phyloP scores from a whole-genome alignment of 495 filamentous ascomycete species.

The Penicillium verhagenii region DNA sequence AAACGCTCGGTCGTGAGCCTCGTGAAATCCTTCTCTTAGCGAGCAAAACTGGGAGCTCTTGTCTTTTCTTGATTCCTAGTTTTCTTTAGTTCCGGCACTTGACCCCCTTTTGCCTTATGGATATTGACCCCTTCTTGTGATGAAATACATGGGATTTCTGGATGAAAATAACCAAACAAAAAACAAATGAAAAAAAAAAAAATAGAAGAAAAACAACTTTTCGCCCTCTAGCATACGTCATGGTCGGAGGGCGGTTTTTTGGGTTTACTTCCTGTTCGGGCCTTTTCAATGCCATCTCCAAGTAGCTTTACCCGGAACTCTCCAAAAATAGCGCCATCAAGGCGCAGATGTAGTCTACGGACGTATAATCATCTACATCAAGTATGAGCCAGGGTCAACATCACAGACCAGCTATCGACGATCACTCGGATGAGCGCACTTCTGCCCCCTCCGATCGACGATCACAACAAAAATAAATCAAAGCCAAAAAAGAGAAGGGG shows the following conservation, averaged over 20 bases:
- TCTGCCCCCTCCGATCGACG: not conserved
- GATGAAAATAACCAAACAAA: not conserved
- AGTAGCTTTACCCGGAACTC: not conserved
- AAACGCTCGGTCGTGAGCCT: not conserved
- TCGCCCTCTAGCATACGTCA: not conserved
- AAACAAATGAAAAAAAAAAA: no score
- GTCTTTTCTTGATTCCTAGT: not conserved
- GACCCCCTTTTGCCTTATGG: not conserved
- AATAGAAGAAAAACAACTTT: no score
- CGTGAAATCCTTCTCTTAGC: not conserved
- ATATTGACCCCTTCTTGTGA: not conserved
- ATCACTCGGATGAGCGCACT: not conserved
- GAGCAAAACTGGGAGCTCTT: no score
- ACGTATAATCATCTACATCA: not conserved
- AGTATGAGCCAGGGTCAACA: not conserved
- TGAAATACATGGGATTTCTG: no score
- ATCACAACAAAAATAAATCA: not conserved
- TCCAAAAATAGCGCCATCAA: not conserved
- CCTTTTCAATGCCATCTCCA: not conserved
- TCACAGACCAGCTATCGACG: not conserved
- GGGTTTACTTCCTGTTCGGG: not conserved
- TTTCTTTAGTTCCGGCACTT: not conserved
- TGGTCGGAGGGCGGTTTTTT: not conserved
- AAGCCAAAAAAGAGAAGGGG: not conserved
- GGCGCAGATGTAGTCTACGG: not conserved